These are phyloP conservation scores for Cryphonectria carpinicola DNA, from an alignment of 2,329 filamentous ascomycete genomes.

Conservation along the genomic window DNA sequence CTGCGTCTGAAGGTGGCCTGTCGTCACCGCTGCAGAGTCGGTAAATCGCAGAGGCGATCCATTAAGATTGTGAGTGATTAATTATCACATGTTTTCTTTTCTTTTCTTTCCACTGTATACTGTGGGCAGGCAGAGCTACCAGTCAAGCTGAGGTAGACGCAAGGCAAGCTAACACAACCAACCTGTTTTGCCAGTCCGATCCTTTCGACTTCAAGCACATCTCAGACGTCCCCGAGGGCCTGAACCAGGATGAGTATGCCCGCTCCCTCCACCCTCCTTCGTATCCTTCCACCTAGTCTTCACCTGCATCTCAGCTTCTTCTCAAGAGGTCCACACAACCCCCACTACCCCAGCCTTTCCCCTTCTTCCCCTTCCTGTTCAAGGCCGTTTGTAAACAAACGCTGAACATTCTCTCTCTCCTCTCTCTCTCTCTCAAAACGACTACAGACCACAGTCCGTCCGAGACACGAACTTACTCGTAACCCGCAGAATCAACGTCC, in stretches of 20 bases:
- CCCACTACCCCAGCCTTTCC: not conserved
- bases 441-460: conserved; percentile 9
- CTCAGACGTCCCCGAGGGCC: conserved; percentile 54
- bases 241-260: conserved; percentile 63
- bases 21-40: conserved; percentile 45
- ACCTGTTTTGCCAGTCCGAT: conserved; percentile 49
- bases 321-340: not conserved
- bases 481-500: conserved; percentile 47
- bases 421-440: not conserved
- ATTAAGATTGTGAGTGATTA: conserved; percentile 50
- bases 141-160: not conserved
- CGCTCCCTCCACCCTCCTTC: not conserved
- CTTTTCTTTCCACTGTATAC: too few relatives aligned
- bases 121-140: not conserved
- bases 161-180: conserved; percentile 32
- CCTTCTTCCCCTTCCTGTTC: not conserved
- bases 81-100: too few relatives aligned
- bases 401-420: not conserved
- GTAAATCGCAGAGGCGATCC: conserved; percentile 39
- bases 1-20: conserved; percentile 21
- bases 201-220: conserved; percentile 64
- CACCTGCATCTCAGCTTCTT: not conserved
- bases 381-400: conserved; percentile 4
- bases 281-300: not conserved
- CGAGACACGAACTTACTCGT: conserved; percentile 18